Conservation (phyloP, 2,329 filamentous ascomycete genomes). For the Penicillium sp. region DNA sequence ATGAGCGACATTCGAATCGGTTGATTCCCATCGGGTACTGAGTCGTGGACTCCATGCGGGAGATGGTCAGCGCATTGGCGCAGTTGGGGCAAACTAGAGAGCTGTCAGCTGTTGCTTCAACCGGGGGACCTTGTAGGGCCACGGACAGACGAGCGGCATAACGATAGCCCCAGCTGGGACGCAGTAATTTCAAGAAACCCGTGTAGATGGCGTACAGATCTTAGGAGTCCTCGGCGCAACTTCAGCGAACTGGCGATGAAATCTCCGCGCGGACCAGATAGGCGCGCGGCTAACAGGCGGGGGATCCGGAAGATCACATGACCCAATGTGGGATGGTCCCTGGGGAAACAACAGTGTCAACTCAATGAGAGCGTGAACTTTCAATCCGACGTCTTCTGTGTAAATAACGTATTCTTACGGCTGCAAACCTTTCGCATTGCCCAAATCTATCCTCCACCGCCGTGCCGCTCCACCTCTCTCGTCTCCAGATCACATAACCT, state of each 20-base stretch:
- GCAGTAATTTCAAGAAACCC: neutral
- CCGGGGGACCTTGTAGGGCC: neutral
- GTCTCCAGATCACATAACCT: slow-evolving; percentile 8
- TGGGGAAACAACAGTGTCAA: slow-evolving; percentile 14
- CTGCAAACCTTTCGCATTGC: neutral
- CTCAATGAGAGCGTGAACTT: slow-evolving; percentile 4
- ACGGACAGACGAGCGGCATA: slow-evolving; percentile 24
- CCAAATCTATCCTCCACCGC: neutral
- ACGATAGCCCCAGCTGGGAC: neutral
- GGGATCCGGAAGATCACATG: slow-evolving; percentile 14
- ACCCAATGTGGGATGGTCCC: slow-evolving; percentile 21
- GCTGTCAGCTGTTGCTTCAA: slow-evolving; percentile 18
- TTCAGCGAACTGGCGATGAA: neutral
- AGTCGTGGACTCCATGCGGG: slow-evolving; percentile 38
- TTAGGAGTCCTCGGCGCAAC: neutral
- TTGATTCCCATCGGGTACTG: slow-evolving; percentile 55
- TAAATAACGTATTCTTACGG: slow-evolving; percentile 9
- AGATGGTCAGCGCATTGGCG: slow-evolving; percentile 50
- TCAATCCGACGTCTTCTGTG: slow-evolving; percentile 6
- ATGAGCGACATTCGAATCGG: slow-evolving; percentile 92
- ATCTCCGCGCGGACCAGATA: slow-evolving; percentile 11
- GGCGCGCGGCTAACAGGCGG: slow-evolving; percentile 23
- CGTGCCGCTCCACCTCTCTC: slow-evolving; percentile 3
- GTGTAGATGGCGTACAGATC: neutral
- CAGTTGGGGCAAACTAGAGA: slow-evolving; percentile 49